Evolutionary conservation across 345 rosid genomes (phyloP), one percentile per base, ranked within the genome.

Genomic region (Eucalyptus albens): DNA sequence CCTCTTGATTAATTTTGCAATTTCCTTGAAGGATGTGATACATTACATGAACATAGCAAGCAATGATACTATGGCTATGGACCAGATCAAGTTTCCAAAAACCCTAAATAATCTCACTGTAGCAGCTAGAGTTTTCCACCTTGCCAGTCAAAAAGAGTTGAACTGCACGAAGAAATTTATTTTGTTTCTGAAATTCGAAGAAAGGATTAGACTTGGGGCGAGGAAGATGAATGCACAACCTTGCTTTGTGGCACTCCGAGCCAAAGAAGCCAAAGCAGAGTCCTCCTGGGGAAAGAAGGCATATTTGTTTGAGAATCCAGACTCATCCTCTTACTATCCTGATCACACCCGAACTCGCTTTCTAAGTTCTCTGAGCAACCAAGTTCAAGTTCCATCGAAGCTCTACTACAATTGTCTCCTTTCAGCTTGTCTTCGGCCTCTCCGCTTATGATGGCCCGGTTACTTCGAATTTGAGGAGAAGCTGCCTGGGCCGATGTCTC

Each of bases 261-360:
- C 86, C 98, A 98, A 55, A 94, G 93, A 83, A 98, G 93, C 99
- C 99, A 97, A 89, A 93, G 96, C 92, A 98, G 91, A 88, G 99
- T 95, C 92, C 96, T 97, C 93, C 96, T 96, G 16, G 99, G 96
- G 95, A 97, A 98, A 87, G 99, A 98, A 59, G 99, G 98, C 50
- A 88, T 72, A 60, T 98, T 96, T 29, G 91, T 88, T 85, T 92
- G 94, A n/a, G 90, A 91, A 85, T 92, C 95, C 77, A 92, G 6
- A 67, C 90, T 85, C 56, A 89, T 88, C 77, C 94, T 94, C 72
- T 93, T 94, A 40, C 92, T 92, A 87, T 94, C 95, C 55, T 89
- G 94, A 87, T 94, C 95, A 62, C 87, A 69, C 5, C 91, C 86
- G 12, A 87, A 15, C 89, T 92, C 95, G 89, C 89, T 90, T 45